Base-by-base conservation (phyloP, 306 rosid species). In the Medicago ruthenica region DNA sequence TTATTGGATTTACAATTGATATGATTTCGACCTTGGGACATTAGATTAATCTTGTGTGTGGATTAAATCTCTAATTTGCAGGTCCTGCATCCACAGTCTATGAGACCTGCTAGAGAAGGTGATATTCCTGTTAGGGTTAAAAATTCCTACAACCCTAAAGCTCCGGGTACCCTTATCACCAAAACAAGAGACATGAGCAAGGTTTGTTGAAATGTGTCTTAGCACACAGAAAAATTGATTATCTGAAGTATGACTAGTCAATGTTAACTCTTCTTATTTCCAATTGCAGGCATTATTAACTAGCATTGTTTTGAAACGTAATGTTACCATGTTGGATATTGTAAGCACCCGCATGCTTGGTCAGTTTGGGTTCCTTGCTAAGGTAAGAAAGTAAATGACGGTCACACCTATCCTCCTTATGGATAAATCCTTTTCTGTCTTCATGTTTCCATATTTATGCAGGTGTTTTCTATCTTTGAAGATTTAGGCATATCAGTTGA, bases 61-160 rank as follows among this genome's bases (percentile, higher is more conserved):
- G 44, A 36, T 41, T 39, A 18, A 70, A 37, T 76, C 58, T 77
- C 48, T 64, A 67, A 62, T 72, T 80, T 87, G 79, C 85, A 94
- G 97, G 98, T 94, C 64, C 73, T 94, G 85, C 98, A 94, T 87
- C 98, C 98, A n/a, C 98, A 91, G 82, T 94, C 98, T 57, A 94
- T 94, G 98, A 88, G 96, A 85, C 98, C 98, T 58, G 97, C 98
- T 62, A 90, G 97, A 84, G 98, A 94, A 83, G 89, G 90, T 81
- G 96, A 88, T 86, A 90, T 94, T 83, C 97, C 98, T 27, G 98
- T 94, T 48, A 90, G 98, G 86, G 98, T 94, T 75, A 94, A 94
- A 84, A 94, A 94, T 83, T 94, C 98, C 11, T 94, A 94, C 86
- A 94, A 94, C 82, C 97, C 96, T 70, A 86, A 82, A 74, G 98